A percentile compares a stretch with the other conserved stretches of the same genome.
Conservation (phyloP, 805 yeast species). For the Saccharomycopsis olivae region DNA sequence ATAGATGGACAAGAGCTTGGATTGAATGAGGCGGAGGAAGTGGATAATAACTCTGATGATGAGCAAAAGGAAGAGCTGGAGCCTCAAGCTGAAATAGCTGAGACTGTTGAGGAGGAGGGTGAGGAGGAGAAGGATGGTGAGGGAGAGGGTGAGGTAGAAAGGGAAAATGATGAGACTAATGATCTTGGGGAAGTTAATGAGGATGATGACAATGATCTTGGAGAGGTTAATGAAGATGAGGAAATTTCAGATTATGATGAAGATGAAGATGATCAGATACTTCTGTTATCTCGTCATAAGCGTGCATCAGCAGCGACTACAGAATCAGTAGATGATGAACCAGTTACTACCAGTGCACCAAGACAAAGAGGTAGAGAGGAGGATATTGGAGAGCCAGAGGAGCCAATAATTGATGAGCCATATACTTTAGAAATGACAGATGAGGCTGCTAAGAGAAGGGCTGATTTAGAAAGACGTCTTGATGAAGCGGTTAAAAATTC, state of each 20-base stretch:
- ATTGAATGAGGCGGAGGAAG: too few species aligned
- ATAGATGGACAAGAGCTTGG: too few species aligned
- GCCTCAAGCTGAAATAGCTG: too few species aligned
- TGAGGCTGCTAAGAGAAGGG: slow-evolving; percentile 40
- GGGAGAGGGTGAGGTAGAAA: too few species aligned
- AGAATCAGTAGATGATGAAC: slow-evolving; percentile 19
- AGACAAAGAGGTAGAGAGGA: slow-evolving; percentile 18
- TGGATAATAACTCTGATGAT: too few species aligned
- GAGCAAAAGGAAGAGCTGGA: too few species aligned
- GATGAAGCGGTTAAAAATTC: slow-evolving; percentile 60
- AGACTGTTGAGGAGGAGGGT: too few species aligned
- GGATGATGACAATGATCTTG: slow-evolving; percentile 16
- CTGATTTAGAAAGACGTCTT: slow-evolving; percentile 71
- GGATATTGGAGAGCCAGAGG: too few species aligned
- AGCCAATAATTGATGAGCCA: too few species aligned
- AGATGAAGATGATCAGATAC: slow-evolving; percentile 11
- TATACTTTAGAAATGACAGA: slow-evolving; percentile 17
- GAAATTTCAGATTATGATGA: slow-evolving; percentile 2
- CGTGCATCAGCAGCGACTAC: slow-evolving; percentile 4
- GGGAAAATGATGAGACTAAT: slow-evolving; percentile 11
- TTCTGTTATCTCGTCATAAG: slow-evolving; percentile 10
- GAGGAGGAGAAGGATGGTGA: too few species aligned
- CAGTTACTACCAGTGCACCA: slow-evolving; percentile 20
- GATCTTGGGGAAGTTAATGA: slow-evolving; percentile 23
- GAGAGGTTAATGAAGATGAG: slow-evolving; percentile 28